Conservation (phyloP, 2,329 filamentous ascomycete genomes). For the Diaporthe ilicicola region DNA sequence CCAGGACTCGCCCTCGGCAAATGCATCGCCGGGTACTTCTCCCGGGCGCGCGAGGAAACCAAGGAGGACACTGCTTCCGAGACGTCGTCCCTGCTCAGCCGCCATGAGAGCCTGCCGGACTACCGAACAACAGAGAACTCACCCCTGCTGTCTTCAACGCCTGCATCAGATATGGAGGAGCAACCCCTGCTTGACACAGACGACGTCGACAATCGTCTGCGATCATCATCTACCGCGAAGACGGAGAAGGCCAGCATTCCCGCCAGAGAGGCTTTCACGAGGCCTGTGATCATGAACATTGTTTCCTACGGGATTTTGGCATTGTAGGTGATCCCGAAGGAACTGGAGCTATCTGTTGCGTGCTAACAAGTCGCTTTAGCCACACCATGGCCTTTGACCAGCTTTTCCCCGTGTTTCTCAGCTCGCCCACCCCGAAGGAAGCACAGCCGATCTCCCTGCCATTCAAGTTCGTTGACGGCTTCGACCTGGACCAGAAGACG, state of each 20-base stretch:
- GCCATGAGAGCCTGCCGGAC: constrained; percentile 70
- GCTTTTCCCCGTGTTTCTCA: constrained; percentile 90
- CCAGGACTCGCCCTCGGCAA: constrained; percentile 79
- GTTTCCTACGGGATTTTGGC: constrained; percentile 90
- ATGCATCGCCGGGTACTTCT: constrained; percentile 65
- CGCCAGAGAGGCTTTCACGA: constrained; percentile 72
- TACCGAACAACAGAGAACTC: constrained; percentile 71
- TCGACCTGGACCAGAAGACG: constrained; percentile 81
- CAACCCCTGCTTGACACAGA: constrained; percentile 30
- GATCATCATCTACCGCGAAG: constrained; percentile 39
- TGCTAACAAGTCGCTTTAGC: constrained; percentile 57
- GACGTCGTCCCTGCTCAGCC: constrained; percentile 69
- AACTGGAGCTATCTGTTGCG: too few relatives aligned
- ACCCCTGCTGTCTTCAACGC: constrained; percentile 53
- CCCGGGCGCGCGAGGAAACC: constrained; percentile 49
- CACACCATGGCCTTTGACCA: constrained; percentile 98
- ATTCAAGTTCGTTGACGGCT: constrained; percentile 89
- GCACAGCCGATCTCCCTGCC: constrained; percentile 69
- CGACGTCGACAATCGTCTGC: constrained; percentile 25
- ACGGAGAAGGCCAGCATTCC: constrained; percentile 28
- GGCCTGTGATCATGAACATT: constrained; percentile 86
- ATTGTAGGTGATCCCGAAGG: constrained; percentile 73
- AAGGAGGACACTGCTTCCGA: constrained; percentile 54
- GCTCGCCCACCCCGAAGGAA: constrained; percentile 63
- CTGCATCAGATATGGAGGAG: constrained; percentile 39